Evolutionary conservation across 148 eudicot genomes (phyloP).

Genomic region (Camellia lanceoleosa): DNA sequence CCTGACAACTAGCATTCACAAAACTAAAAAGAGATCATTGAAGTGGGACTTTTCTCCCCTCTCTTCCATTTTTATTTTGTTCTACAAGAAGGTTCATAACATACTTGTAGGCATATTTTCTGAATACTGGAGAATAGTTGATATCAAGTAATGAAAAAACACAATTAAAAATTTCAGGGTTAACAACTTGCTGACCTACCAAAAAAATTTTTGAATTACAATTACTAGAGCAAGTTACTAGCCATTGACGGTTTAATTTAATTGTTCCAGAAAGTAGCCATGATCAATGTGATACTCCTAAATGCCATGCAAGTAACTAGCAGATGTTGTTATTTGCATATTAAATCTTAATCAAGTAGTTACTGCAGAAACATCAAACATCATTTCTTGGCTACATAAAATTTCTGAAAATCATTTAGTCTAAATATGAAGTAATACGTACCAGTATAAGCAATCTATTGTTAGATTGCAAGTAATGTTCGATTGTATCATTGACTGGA

Average conservation of each 20-base stretch:
- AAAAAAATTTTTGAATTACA: neutral
- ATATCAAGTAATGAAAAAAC: too few species aligned
- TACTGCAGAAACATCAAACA: neutral
- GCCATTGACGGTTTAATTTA: slow-evolving; percentile 2
- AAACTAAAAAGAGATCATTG: neutral
- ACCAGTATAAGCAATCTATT: slow-evolving; percentile 92
- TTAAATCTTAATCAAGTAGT: neutral
- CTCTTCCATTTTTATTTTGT: too few species aligned
- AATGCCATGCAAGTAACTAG: neutral
- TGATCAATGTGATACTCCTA: neutral
- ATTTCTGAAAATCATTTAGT: neutral
- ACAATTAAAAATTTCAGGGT: too few species aligned
- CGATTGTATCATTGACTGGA: slow-evolving; percentile 61
- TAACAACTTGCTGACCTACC: neutral
- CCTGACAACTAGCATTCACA: slow-evolving; percentile 5
- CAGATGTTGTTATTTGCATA: neutral
- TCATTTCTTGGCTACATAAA: neutral
- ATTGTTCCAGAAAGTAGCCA: slow-evolving; percentile 6
- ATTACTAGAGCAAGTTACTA: neutral
- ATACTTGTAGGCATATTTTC: neutral
- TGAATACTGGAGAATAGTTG: neutral
- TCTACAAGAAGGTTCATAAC: too few species aligned
- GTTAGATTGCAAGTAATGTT: slow-evolving; percentile 56
- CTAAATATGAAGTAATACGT: slow-evolving; percentile 13
- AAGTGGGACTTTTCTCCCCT: too few species aligned